Conservation (phyloP, 1,284 basidiomycete species). For the Ganoderma multipileum region DNA sequence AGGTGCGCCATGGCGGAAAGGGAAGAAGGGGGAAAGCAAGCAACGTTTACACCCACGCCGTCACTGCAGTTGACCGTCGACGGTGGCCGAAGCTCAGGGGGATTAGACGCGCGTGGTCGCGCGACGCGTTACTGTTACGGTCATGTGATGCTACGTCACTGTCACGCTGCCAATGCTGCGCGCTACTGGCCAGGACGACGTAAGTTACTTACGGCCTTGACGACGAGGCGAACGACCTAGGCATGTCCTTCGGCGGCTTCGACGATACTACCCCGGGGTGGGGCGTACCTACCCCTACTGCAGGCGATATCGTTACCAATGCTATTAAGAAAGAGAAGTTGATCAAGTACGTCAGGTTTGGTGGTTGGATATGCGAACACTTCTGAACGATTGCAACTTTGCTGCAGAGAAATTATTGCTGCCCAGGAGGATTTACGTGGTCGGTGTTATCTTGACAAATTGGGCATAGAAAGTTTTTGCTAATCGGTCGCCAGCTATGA, state of each 20-base stretch:
- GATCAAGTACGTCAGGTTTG: conserved; percentile 54
- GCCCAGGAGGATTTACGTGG: conserved; percentile 78
- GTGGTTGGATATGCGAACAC: background rate
- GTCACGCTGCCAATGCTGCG: background rate
- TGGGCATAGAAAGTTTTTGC: background rate
- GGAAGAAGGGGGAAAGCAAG: background rate
- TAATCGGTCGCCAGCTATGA: conserved; percentile 56
- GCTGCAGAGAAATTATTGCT: conserved; percentile 69
- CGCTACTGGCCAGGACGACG: background rate
- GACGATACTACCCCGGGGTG: conserved; percentile 66
- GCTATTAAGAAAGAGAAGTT: conserved; percentile 74
- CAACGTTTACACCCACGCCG: background rate
- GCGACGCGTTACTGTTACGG: conserved; percentile 21
- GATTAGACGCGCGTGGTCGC: background rate
- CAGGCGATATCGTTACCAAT: conserved; percentile 73
- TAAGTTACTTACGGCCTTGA: conserved; percentile 11
- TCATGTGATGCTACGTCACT: conserved; percentile 18
- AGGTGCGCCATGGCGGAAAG: conserved; percentile 76
- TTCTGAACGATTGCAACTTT: background rate
- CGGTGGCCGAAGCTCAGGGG: too few relatives aligned
- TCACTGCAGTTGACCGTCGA: background rate
- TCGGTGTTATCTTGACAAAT: conserved; percentile 43
- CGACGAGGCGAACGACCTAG: conserved; percentile 4
- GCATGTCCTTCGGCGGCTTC: conserved; percentile 49
- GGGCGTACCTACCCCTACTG: conserved; percentile 54